A percentile compares a stretch with the other conserved stretches of the same genome.
These are phyloP conservation scores for Cajanus cajan DNA, from an alignment of 306 rosid genomes.

Conservation along the genomic window DNA sequence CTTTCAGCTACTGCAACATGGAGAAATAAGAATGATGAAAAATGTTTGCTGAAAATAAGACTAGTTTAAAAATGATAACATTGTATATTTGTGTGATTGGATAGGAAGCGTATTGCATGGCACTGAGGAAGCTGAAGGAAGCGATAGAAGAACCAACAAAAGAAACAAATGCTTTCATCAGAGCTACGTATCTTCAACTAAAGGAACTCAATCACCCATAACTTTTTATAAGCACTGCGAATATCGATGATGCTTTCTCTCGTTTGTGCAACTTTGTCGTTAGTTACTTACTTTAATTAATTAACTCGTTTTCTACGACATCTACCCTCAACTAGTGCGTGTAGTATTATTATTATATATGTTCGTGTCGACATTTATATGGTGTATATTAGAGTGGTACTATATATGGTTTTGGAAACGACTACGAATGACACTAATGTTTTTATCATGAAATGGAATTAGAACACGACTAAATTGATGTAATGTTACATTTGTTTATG, in stretches of 20 bases:
- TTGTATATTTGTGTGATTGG: not conserved
- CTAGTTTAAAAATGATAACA: not conserved
- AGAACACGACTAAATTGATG: too few species aligned
- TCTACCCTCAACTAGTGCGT: not conserved
- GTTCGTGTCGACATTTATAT: not conserved
- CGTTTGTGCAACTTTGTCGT: not conserved
- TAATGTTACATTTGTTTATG: too few species aligned
- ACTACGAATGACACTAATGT: not conserved
- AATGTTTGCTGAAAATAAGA: too few species aligned
- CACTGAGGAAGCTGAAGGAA: conserved; percentile 38
- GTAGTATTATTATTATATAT: not conserved
- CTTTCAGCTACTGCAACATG: too few species aligned
- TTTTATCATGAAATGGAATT: too few species aligned
- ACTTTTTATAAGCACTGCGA: not conserved
- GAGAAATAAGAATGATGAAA: too few species aligned
- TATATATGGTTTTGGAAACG: not conserved
- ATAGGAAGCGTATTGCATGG: conserved; percentile 46
- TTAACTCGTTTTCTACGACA: not conserved
- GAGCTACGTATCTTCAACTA: conserved; percentile 24
- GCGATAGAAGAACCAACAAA: conserved; percentile 42
- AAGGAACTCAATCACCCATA: conserved; percentile 22
- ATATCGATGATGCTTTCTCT: conserved; percentile 2
- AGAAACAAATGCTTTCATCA: conserved; percentile 39
- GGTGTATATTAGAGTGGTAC: not conserved
- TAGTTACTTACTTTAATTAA: not conserved